Conservation (phyloP, 73 alveolate species). For the Paramecium sexaurelia region DNA sequence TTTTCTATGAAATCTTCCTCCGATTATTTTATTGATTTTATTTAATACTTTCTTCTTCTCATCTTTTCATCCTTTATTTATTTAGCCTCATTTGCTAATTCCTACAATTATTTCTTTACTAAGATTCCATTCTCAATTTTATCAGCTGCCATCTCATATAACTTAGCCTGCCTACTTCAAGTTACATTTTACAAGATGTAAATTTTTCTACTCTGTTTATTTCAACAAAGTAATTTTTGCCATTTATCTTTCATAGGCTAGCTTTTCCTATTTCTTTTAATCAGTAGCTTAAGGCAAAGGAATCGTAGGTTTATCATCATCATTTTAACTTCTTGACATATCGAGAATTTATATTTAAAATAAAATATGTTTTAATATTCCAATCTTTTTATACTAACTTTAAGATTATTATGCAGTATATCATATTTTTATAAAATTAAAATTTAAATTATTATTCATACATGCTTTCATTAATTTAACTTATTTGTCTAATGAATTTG, state of each 20-base stretch:
- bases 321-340: slow-evolving; percentile 19
- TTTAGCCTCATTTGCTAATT: slow-evolving; percentile 6
- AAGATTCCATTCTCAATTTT: background rate
- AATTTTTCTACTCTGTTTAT: slow-evolving; percentile 26
- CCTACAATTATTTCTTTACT: background rate
- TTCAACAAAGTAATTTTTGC: slow-evolving; percentile 5
- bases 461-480: too few relatives aligned
- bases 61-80: background rate
- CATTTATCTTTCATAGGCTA: background rate
- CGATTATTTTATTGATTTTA: background rate
- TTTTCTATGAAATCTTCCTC: background rate
- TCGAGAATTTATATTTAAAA: background rate
- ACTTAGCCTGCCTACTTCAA: slow-evolving; percentile 2
- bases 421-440: background rate
- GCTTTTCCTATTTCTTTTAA: background rate
- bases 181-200: background rate
- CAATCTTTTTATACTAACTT: background rate
- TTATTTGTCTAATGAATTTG: too few relatives aligned
- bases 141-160: slow-evolving; percentile 50
- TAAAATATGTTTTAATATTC: background rate
- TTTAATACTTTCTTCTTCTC: background rate
- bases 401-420: background rate
- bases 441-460: too few relatives aligned
- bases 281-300: background rate
- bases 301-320: background rate